phyloP scores from a whole-genome alignment of 352 stramenopile genomes.

The Phytophthora rubi region DNA sequence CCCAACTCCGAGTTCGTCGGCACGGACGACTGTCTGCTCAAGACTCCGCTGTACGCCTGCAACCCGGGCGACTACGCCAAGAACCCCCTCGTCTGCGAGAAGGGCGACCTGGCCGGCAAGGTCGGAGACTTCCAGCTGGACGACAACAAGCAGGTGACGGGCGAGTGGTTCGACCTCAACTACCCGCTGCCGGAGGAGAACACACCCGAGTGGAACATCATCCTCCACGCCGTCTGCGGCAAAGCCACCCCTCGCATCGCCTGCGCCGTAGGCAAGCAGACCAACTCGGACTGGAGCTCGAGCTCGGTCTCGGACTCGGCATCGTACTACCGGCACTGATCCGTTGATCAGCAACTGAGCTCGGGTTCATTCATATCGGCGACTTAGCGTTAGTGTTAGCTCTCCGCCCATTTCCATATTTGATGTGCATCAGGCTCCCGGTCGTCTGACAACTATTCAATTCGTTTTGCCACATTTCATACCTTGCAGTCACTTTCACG shows the following conservation, averaged over 20 bases:
- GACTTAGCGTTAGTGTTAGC: conserved; percentile 4
- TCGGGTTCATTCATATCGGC: conserved; percentile 11
- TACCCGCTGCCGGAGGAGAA: conserved; percentile 45
- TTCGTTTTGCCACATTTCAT: conserved; percentile 26
- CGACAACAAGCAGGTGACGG: conserved; percentile 30
- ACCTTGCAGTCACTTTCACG: conserved; percentile 21
- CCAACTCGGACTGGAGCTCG: conserved; percentile 14
- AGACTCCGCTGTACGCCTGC: conserved; percentile 51
- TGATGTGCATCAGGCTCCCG: conserved; percentile 21
- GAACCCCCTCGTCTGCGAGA: conserved; percentile 55
- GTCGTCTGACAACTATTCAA: conserved; percentile 20
- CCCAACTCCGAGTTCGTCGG: conserved; percentile 56
- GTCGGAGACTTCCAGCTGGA: conserved; percentile 46
- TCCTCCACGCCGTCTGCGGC: conserved; percentile 53
- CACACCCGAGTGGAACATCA: conserved; percentile 55
- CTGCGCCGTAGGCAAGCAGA: conserved; percentile 46
- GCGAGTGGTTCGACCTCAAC: conserved; percentile 35
- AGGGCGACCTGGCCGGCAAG: conserved; percentile 64
- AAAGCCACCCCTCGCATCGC: conserved; percentile 48
- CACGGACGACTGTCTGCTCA: conserved; percentile 44
- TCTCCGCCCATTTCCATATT: conserved; percentile 10
- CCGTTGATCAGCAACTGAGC: neutral
- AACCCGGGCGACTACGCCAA: conserved; percentile 41
- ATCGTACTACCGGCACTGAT: conserved; percentile 19
- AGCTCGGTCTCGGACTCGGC: conserved; percentile 7